Conservation (phyloP, 495 filamentous ascomycete species). For the Trichoderma gamsii region DNA sequence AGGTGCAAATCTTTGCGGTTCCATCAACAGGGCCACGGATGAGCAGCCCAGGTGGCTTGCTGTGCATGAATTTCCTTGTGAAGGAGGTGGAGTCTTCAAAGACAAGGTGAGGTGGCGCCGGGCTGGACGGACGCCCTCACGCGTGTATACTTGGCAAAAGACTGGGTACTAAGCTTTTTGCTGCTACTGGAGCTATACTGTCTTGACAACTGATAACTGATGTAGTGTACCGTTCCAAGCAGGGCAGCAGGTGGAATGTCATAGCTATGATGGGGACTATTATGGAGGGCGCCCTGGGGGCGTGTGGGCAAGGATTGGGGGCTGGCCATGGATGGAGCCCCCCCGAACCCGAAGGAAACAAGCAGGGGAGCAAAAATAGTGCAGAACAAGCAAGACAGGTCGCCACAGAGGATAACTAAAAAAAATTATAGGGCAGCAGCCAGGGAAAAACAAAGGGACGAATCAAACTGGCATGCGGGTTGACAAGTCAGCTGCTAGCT, state of each 20-base stretch:
- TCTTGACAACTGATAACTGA: neutral
- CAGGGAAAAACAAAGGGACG: neutral
- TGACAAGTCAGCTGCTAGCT: constrained; percentile 4
- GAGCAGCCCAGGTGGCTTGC: constrained; percentile 2
- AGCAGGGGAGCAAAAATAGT: neutral
- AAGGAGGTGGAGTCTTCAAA: neutral
- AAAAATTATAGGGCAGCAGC: neutral
- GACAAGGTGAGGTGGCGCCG: constrained; percentile 4
- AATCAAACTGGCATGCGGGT: neutral
- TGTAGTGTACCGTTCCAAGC: neutral
- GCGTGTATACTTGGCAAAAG: neutral
- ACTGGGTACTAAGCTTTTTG: neutral
- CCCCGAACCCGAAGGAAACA: neutral
- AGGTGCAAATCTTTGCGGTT: neutral
- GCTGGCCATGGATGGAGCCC: constrained; percentile 10
- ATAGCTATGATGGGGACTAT: neutral
- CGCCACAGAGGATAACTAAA: constrained; percentile 1
- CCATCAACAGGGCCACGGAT: neutral
- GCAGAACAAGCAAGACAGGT: neutral
- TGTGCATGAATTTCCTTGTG: constrained; percentile 2
- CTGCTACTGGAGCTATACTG: neutral
- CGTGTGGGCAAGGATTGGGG: constrained; percentile 10
- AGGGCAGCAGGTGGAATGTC: neutral
- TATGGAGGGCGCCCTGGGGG: constrained; percentile 4
- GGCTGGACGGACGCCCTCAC: neutral